phyloP scores from a whole-genome alignment of 1,139 yeast genomes.

The Nakaseomyces bracarensis region DNA sequence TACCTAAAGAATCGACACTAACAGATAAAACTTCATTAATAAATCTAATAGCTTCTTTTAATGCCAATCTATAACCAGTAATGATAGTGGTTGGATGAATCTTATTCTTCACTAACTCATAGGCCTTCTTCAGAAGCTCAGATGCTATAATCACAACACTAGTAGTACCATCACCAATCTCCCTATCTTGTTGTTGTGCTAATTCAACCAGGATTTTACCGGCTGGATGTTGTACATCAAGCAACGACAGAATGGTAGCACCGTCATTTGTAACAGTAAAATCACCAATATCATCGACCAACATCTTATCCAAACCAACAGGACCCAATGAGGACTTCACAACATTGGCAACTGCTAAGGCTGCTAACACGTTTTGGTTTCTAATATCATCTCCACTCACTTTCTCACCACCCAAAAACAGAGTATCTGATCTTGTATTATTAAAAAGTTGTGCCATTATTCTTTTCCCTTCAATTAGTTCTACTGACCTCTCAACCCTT shows the following conservation, averaged over 20 bases:
- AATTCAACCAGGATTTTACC: conserved; percentile 94
- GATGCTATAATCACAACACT: conserved; percentile 95
- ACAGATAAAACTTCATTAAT: conserved; percentile 78
- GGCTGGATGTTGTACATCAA: conserved; percentile 98
- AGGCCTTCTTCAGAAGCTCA: conserved; percentile 85
- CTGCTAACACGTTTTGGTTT: conserved; percentile 91
- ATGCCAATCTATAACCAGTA: conserved; percentile 89
- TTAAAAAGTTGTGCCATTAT: conserved; percentile 48
- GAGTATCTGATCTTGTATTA: conserved; percentile 80
- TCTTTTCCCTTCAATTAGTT: not conserved
- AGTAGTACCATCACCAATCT: conserved; percentile 97
- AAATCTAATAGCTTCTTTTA: conserved; percentile 85
- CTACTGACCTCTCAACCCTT: not conserved
- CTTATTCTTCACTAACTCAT: conserved; percentile 85
- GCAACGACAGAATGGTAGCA: conserved; percentile 82
- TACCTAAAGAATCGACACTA: conserved; percentile 75
- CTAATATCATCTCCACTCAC: conserved; percentile 94
- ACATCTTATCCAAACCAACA: conserved; percentile 96
- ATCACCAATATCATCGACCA: conserved; percentile 98
- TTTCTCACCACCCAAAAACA: conserved; percentile 93
- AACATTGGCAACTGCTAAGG: conserved; percentile 94
- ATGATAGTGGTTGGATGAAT: conserved; percentile 97
- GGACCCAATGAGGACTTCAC: conserved; percentile 97
- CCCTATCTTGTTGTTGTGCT: conserved; percentile 98
- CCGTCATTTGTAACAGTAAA: conserved; percentile 99